A percentile compares a stretch with the other conserved stretches of the same genome.
Conservation (phyloP, 176 grass and related monocot species). For the Carex cristatella region DNA sequence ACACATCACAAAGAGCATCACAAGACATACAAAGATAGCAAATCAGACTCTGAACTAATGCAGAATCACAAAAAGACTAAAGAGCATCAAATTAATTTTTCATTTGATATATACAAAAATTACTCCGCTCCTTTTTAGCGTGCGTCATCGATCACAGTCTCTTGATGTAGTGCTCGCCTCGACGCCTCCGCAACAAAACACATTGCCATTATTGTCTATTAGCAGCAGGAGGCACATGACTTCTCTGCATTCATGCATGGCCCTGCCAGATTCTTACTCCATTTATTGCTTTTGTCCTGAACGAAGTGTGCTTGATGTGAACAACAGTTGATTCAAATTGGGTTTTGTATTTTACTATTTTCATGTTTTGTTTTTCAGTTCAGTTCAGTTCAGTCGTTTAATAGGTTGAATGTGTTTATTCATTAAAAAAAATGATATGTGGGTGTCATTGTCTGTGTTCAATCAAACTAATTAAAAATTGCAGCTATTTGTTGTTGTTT, state of each 20-base stretch:
- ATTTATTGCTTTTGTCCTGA: background rate
- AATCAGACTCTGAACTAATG: too few relatives aligned
- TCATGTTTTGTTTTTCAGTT: background rate
- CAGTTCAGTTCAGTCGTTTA: background rate
- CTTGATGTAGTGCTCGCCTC: background rate
- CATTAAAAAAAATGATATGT: background rate
- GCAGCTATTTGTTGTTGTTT: background rate
- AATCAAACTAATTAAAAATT: background rate
- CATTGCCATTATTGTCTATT: background rate
- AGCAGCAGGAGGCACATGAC: background rate
- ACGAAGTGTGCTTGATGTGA: background rate
- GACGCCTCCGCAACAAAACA: background rate
- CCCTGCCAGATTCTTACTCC: background rate
- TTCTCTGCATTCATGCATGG: background rate
- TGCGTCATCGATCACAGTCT: background rate
- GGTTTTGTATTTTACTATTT: background rate
- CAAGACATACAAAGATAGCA: too few relatives aligned
- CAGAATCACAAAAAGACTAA: too few relatives aligned
- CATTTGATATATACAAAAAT: too few relatives aligned
- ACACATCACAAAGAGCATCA: too few relatives aligned
- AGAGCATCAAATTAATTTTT: too few relatives aligned
- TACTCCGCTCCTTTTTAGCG: background rate
- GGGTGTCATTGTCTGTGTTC: background rate
- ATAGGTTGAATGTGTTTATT: background rate
- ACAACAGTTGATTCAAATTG: background rate